phyloP scores from a whole-genome alignment of 139 green algal genomes.

The Astrephomene gubernaculifera region DNA sequence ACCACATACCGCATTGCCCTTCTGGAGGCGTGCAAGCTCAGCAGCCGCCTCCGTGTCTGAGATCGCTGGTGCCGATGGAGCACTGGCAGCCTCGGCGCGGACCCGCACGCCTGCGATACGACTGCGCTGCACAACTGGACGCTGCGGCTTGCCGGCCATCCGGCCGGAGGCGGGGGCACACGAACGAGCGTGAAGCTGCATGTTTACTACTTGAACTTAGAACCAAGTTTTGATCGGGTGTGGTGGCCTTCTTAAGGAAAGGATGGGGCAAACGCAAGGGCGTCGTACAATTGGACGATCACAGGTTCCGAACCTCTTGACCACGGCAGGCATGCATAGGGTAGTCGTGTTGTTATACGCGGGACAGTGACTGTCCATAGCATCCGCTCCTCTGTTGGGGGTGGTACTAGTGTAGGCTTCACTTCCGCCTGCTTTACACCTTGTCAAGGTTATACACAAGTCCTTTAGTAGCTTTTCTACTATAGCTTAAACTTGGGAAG shows the following conservation, averaged over 20 bases:
- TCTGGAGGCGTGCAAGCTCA: conserved; percentile 57
- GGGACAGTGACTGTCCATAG: too few relatives aligned
- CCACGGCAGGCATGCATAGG: too few relatives aligned
- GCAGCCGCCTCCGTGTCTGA: background rate
- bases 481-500: background rate
- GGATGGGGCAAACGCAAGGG: too few relatives aligned
- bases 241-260: too few relatives aligned
- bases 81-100: conserved; percentile 1
- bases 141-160: background rate
- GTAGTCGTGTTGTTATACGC: too few relatives aligned
- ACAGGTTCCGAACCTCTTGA: too few relatives aligned
- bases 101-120: background rate
- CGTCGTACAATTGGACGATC: background rate
- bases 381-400: too few relatives aligned
- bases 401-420: too few relatives aligned
- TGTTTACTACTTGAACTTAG: background rate
- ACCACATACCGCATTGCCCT: conserved; percentile 57
- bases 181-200: conserved; percentile 3
- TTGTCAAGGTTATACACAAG: too few relatives aligned
- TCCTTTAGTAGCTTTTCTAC: too few relatives aligned
- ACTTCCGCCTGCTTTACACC: too few relatives aligned
- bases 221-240: too few relatives aligned
- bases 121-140: background rate
- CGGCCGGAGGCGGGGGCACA: background rate
- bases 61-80: background rate